A percentile compares a stretch with the other conserved stretches of the same genome.
These are phyloP conservation scores for Daldinia caldariorum DNA, from an alignment of 495 filamentous ascomycete genomes.

Conservation along the genomic window DNA sequence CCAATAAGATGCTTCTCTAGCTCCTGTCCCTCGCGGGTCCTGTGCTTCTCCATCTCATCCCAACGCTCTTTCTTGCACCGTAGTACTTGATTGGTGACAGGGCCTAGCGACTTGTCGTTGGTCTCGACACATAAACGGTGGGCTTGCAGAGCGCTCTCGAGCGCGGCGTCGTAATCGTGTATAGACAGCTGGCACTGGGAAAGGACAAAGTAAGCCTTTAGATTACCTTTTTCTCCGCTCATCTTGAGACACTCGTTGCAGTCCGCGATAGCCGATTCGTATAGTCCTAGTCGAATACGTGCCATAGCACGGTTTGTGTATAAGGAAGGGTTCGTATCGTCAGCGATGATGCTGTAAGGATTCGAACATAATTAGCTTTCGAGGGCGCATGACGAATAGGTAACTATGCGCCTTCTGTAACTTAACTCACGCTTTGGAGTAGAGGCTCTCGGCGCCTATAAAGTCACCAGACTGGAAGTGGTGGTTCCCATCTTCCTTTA, in stretches of 20 bases:
- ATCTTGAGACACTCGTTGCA: conserved; percentile 78
- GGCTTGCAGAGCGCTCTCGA: conserved; percentile 73
- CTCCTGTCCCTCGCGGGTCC: conserved; percentile 57
- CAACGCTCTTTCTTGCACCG: conserved; percentile 81
- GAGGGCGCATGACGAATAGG: neutral
- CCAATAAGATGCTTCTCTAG: conserved; percentile 65
- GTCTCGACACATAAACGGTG: conserved; percentile 74
- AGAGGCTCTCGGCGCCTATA: conserved; percentile 75
- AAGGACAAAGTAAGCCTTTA: conserved; percentile 88
- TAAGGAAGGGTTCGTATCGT: conserved; percentile 68
- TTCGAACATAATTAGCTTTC: neutral
- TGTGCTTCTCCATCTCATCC: conserved; percentile 65
- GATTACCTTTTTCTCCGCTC: conserved; percentile 58
- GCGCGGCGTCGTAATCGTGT: conserved; percentile 76
- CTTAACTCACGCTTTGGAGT: conserved; percentile 83
- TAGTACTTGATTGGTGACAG: conserved; percentile 73
- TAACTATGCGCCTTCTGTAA: conserved; percentile 10
- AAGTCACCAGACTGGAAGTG: conserved; percentile 77
- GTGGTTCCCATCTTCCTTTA: conserved; percentile 70
- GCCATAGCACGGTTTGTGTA: conserved; percentile 93
- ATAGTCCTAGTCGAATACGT: conserved; percentile 74
- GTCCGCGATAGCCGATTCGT: conserved; percentile 82
- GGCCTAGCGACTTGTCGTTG: conserved; percentile 67
- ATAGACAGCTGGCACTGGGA: conserved; percentile 84
- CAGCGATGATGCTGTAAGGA: conserved; percentile 62